phyloP scores from a whole-genome alignment of 306 rosid species.

The Gillenia trifoliata region DNA sequence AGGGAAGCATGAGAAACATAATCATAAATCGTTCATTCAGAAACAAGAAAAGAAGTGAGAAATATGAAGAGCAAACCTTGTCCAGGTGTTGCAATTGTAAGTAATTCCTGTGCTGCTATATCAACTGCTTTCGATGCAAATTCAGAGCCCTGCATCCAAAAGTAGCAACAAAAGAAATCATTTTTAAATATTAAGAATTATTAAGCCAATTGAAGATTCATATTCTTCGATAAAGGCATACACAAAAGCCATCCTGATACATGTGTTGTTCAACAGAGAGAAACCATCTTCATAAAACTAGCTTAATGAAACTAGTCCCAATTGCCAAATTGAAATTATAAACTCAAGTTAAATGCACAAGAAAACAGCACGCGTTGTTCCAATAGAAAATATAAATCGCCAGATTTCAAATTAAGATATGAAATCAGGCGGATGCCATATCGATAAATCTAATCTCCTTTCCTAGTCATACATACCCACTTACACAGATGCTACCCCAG shows the following conservation, averaged over 20 bases:
- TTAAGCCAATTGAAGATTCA: not conserved
- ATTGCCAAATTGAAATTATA: not conserved
- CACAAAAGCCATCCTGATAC: too few relatives aligned
- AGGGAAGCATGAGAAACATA: not conserved
- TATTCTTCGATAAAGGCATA: not conserved
- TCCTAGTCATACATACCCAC: not conserved
- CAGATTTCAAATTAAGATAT: not conserved
- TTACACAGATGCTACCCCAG: not conserved
- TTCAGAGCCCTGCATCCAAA: constrained; percentile 53
- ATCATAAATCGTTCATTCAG: not conserved
- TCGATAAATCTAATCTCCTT: constrained; percentile 1
- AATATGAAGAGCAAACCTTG: constrained; percentile 47
- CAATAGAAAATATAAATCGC: not conserved
- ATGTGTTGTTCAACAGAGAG: not conserved
- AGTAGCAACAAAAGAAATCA: not conserved
- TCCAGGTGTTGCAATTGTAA: constrained; percentile 77
- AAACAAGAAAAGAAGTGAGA: constrained; percentile 1
- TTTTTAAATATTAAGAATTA: not conserved
- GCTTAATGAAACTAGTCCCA: not conserved
- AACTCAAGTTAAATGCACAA: not conserved
- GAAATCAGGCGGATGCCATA: not conserved
- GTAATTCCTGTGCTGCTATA: constrained; percentile 68
- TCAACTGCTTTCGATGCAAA: constrained; percentile 68
- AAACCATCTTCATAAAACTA: not conserved
- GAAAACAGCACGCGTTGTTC: not conserved